Conservation (phyloP, 169 alveolate genomes). For the Theileria equi region DNA sequence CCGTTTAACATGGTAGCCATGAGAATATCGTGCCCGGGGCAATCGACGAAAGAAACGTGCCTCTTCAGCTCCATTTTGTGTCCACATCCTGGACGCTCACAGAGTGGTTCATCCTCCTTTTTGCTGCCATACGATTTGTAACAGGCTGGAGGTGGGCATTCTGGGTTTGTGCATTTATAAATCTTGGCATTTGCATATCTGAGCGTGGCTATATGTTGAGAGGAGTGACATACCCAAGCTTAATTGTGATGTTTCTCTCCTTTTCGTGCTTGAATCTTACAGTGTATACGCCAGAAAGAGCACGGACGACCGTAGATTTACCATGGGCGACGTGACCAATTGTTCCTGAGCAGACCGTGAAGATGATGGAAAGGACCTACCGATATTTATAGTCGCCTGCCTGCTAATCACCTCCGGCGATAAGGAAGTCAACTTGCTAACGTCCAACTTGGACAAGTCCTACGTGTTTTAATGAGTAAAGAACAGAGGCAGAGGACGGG, state of each 20-base stretch:
- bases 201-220: background rate
- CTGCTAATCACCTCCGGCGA: slow-evolving; percentile 98
- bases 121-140: slow-evolving; percentile 89
- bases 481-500: too few relatives aligned
- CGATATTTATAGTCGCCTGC: slow-evolving; percentile 95
- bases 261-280: slow-evolving; percentile 92
- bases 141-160: slow-evolving; percentile 95
- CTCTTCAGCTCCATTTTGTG: slow-evolving; percentile 82
- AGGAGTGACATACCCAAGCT: slow-evolving; percentile 83
- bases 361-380: background rate
- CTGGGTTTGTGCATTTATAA: slow-evolving; percentile 94
- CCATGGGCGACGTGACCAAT: slow-evolving; percentile 99
- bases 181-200: slow-evolving; percentile 98
- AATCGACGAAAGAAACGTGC: slow-evolving; percentile 98
- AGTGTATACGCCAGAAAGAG: slow-evolving; percentile 96
- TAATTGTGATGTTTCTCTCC: slow-evolving; percentile 96
- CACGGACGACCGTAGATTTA: slow-evolving; percentile 97
- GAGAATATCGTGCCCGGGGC: slow-evolving; percentile 99
- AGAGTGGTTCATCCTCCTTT: slow-evolving; percentile 89
- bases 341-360: slow-evolving; percentile 82
- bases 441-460: slow-evolving; percentile 81
- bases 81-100: slow-evolving; percentile 84
- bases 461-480: slow-evolving; percentile 66
- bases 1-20: slow-evolving; percentile 99
- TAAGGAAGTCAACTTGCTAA: slow-evolving; percentile 91